Base-by-base conservation (phyloP, 768 basidiomycete genomes). In the Favolaschia claudopus region DNA sequence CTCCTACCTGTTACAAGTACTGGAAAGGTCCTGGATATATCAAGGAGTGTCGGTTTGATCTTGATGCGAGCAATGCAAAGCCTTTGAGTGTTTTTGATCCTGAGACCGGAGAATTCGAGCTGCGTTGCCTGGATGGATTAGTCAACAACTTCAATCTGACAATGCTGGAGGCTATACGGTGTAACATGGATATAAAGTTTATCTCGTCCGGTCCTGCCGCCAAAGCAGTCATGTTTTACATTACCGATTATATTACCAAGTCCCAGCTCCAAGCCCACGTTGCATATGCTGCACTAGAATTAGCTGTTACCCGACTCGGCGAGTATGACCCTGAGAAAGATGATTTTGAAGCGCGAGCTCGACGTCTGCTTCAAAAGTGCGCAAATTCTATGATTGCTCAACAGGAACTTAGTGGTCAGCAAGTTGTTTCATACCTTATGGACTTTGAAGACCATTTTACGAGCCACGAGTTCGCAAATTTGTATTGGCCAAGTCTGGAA, bases 161-260 rank as follows among this genome's bases (percentile, higher is more conserved):
- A 2, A 70, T 76, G 12, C 25, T 73, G 3, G 38, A 60, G 7
- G 54, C 57, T 2, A 47, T 74, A 2, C 53, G 69, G 6, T 70
- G 70, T 44, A 66, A 38, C n/a, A n/a, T n/a, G n/a, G n/a, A 72
- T 76, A 69, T 72, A 3, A 70, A 74, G 27, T 70, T 55, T 27
- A 69, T 76, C 5, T 61, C 62, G 0, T 74, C 72, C 1, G 76
- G 76, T 3, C 56, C 59, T 8, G 49, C 67, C 2, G 72, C 72
- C 7, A 77, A 75, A 46, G 76, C 73, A 0, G 55, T 74, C 0
- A 14, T 76, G 14, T 70, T 72, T 49, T 77, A 77, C 46, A 72
- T 77, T 28, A 76, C 76, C 0, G 70, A 76, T 39, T 76, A 77
- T 38, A 75, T 77, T 27, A 76, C 73, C 0, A 77, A 77, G 34